Percentiles rank a stretch among this genome's conserved stretches.
These are phyloP conservation scores for Pittosporum tobira DNA, from an alignment of 129 eudicot species.

Conservation along the genomic window DNA sequence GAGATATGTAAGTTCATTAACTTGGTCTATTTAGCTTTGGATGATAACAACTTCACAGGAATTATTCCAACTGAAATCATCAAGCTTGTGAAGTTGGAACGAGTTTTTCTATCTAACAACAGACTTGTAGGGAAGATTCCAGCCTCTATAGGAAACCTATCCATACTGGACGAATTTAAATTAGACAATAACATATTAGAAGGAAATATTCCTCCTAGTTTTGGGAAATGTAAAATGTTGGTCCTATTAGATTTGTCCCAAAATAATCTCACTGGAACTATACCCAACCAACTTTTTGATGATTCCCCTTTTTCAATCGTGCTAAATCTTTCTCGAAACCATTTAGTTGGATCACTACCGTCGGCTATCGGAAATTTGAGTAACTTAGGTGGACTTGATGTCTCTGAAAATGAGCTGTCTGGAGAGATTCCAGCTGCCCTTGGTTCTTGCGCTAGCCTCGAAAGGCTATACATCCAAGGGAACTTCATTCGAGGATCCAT, in stretches of 20 bases:
- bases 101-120: background rate
- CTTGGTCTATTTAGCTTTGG: constrained; percentile 11
- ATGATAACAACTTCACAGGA: constrained; percentile 18
- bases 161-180: background rate
- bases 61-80: constrained; percentile 9
- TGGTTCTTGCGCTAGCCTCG: background rate
- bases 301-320: background rate
- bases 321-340: constrained; percentile 5
- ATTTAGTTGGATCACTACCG: constrained; percentile 5
- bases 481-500: background rate
- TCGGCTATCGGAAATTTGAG: background rate
- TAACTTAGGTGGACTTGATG: background rate
- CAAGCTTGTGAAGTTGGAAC: background rate
- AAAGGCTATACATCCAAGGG: background rate
- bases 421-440: background rate
- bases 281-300: background rate
- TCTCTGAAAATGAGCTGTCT: constrained; percentile 8
- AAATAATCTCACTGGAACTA: constrained; percentile 5
- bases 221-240: constrained; percentile 1
- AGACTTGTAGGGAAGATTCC: constrained; percentile 4
- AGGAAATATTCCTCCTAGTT: constrained; percentile 1
- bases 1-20: constrained; percentile 19
- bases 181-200: background rate
- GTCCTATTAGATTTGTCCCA: constrained; percentile 2
- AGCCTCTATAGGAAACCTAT: constrained; percentile 8